Percentiles rank a stretch among this genome's conserved stretches.
These are phyloP conservation scores for Russula brevipes DNA, from an alignment of 768 basidiomycete species.

Conservation along the genomic window DNA sequence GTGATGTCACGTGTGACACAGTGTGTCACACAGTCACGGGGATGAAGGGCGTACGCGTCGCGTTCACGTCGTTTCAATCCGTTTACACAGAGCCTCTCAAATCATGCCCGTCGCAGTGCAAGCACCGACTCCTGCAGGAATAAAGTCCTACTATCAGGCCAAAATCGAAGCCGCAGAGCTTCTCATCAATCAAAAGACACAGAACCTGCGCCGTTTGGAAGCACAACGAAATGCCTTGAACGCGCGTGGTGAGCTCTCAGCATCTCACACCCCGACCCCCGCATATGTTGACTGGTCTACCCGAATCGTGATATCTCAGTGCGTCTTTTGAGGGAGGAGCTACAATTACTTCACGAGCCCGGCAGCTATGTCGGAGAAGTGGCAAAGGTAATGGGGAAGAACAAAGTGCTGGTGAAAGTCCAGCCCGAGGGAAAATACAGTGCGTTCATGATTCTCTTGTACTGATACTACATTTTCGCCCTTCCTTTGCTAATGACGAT, in stretches of 20 bases:
- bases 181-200: conserved; percentile 92
- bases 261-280: background rate
- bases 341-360: conserved; percentile 90
- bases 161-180: conserved; percentile 94
- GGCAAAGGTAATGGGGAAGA: conserved; percentile 99
- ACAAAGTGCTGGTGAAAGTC: conserved; percentile 95
- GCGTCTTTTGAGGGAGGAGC: conserved; percentile 82
- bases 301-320: conserved; percentile 43
- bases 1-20: too few relatives aligned
- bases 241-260: conserved; percentile 64
- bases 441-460: conserved; percentile 39
- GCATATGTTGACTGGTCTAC: background rate
- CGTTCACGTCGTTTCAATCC: too few relatives aligned
- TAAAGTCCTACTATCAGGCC: conserved; percentile 89
- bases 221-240: conserved; percentile 97
- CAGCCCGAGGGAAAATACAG: conserved; percentile 99
- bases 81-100: background rate
- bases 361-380: conserved; percentile 98
- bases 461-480: too few relatives aligned
- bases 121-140: conserved; percentile 45
- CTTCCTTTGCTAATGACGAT: background rate
- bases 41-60: conserved; percentile 16
- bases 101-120: conserved; percentile 39
- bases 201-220: conserved; percentile 91
- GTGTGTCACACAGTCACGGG: too few relatives aligned